phyloP scores from a whole-genome alignment of 192 early-diverging fungal genomes.

The Entomortierella parvispora region DNA sequence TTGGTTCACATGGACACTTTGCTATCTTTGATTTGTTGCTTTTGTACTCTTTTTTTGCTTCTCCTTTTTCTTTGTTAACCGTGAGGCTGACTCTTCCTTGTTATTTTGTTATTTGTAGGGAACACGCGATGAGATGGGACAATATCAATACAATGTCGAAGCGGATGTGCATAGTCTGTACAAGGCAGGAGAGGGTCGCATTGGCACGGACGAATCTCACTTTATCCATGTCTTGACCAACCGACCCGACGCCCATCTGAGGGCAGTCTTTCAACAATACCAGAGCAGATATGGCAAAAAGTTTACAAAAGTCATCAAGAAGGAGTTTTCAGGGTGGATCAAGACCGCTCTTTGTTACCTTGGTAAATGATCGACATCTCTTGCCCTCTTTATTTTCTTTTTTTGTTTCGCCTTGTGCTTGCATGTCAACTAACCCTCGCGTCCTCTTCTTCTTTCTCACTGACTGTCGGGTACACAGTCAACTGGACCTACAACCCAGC shows the following conservation, averaged over 20 bases:
- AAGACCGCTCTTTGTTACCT: conserved; percentile 43
- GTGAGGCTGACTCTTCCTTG: background rate
- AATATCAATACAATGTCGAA: conserved; percentile 41
- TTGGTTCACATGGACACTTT: background rate
- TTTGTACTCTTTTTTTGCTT: background rate
- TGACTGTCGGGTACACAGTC: conserved; percentile 9
- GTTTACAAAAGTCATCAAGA: conserved; percentile 46
- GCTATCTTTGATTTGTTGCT: background rate
- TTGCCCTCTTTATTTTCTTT: background rate
- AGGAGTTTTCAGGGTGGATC: conserved; percentile 50
- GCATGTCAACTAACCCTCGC: background rate
- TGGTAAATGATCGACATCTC: conserved; percentile 20
- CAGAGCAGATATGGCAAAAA: conserved; percentile 32
- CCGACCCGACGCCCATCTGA: conserved; percentile 42
- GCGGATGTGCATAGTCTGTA: conserved; percentile 37
- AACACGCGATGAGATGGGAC: conserved; percentile 35
- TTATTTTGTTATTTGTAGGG: conserved; percentile 6
- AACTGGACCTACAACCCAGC: conserved; percentile 37
- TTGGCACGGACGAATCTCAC: conserved; percentile 46
- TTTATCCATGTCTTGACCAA: conserved; percentile 48
- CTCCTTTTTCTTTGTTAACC: background rate
- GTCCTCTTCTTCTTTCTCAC: background rate
- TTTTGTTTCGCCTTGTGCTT: background rate
- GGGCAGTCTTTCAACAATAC: conserved; percentile 35
- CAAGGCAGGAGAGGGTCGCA: conserved; percentile 44